Evolutionary conservation across 169 alveolate genomes (phyloP), one percentile per base, ranked within the genome.

Genomic region (Plasmodium vivax): DNA sequence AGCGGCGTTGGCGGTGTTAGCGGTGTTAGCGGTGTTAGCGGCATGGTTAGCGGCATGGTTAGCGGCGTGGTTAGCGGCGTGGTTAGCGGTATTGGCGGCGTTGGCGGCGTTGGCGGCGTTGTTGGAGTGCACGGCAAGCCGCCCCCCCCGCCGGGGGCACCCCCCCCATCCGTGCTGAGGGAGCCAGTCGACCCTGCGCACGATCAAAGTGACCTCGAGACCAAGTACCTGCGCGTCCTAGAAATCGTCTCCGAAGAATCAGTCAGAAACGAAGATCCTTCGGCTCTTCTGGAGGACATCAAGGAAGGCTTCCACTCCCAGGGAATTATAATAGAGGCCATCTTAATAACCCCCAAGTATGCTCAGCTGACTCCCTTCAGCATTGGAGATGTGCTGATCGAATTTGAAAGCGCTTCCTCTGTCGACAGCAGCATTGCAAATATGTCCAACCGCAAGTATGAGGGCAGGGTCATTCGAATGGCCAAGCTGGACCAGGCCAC

Each of bases 361-460:
- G 94, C 80, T 72, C 95, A 96, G 14, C 58, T 73, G 14, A 94
- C 96, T n/a, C 94, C 93, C 16, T 83, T 96, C 38, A 90, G 68
- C 62, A 83, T 93, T 23, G 97, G 97, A n/a, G 97, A 96, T 54
- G 95, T 96, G 36, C 43, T 96, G 0, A 93, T 96, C 2, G 97
- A 96, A 80, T 96, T 96, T 74, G 97, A 93, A 58, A 93, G 80
- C 79, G 51, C 93, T 30, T 87, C 91, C n/a, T 83, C 97, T 34
- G 96, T 96, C 19, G 85, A 94, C 38, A 94, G 95, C 43, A 94
- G 96, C 47, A 96, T 96, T 9, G 93, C 87, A 6, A 95, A 95
- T 75, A 96, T 96, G 97, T 92, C 95, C 2, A 92, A 84, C 80
- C 75, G 97, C 73, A 96, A 96, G 73, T 96, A 96, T 85, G 97